Conservation (phyloP, 257 asterid genomes). For the Lycium barbarum region DNA sequence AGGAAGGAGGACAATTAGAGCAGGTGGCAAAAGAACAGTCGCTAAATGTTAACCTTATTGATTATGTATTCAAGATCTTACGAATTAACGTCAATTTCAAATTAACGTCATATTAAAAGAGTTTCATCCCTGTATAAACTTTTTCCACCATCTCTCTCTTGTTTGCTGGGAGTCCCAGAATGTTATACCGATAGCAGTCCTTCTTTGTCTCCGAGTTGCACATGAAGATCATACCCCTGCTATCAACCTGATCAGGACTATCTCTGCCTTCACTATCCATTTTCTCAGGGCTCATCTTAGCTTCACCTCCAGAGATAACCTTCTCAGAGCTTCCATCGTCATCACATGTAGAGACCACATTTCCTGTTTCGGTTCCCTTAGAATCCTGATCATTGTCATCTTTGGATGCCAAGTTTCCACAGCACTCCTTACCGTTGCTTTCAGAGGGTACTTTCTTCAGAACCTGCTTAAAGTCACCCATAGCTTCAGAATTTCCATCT, state of each 20-base stretch:
- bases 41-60: background rate
- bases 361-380: background rate
- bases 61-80: conserved; percentile 12
- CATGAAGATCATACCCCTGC: conserved; percentile 92
- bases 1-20: background rate
- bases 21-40: background rate
- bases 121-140: conserved; percentile 81
- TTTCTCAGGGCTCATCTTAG: conserved; percentile 42
- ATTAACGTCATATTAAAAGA: conserved; percentile 77
- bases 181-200: conserved; percentile 72
- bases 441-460: conserved; percentile 1
- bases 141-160: conserved; percentile 70
- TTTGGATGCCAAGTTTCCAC: background rate
- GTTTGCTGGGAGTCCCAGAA: conserved; percentile 85
- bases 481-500: background rate
- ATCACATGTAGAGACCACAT: background rate
- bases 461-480: background rate
- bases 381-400: background rate
- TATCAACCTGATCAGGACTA: conserved; percentile 61
- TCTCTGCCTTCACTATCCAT: conserved; percentile 42
- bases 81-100: conserved; percentile 68
- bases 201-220: conserved; percentile 83
- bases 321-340: conserved; percentile 33
- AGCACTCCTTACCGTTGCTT: conserved; percentile 18
- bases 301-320: conserved; percentile 35